Evolutionary conservation across 2,329 filamentous ascomycete species (phyloP), one percentile per base, ranked within the genome.

Genomic region (Chaetomiaceae sp.): DNA sequence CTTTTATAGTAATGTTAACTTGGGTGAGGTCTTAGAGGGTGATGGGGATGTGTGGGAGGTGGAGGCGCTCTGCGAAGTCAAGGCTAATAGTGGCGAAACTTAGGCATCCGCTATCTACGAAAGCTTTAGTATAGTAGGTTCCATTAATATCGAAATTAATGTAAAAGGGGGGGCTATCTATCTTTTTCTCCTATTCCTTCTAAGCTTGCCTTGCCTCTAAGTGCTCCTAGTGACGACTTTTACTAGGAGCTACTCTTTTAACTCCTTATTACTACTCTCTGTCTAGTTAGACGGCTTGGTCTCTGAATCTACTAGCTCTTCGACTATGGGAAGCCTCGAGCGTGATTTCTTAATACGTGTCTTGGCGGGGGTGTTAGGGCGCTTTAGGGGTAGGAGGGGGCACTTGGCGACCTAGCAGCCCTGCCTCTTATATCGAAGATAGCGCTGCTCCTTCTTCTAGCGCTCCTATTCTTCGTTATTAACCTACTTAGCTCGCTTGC

Each of bases 131-230:
- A n/a, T 35, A 42, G n/a, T 18, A 15, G 15, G 19, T 27, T 36
- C 40, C 15, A 36, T 42, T 42, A 15, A 42, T 42, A 3, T 32
- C 20, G 10, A 42, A 19, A 19, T 42, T 42, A 19, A 42, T 15
- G n/a, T 42, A 35, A 10, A 42, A 14, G 10, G 30, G 30, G 8
- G 17, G 3, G 4, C 32, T 14, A 19, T 42, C 40, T 12, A 42
- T n/a, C n/a, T n/a, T n/a, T n/a, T n/a, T n/a, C n/a, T n/a, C n/a
- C n/a, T n/a, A n/a, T n/a, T n/a, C n/a, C n/a, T n/a, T n/a, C n/a
- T n/a, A n/a, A n/a, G n/a, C n/a, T n/a, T n/a, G n/a, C n/a, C n/a
- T n/a, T n/a, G n/a, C n/a, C n/a, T n/a, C n/a, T n/a, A n/a, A n/a
- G n/a, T n/a, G n/a, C n/a, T n/a, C n/a, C n/a, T n/a, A n/a, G n/a